Evolutionary conservation across 2,329 filamentous ascomycete genomes (phyloP), one percentile per base, ranked within the genome.

Genomic region (Ascochyta lentis): DNA sequence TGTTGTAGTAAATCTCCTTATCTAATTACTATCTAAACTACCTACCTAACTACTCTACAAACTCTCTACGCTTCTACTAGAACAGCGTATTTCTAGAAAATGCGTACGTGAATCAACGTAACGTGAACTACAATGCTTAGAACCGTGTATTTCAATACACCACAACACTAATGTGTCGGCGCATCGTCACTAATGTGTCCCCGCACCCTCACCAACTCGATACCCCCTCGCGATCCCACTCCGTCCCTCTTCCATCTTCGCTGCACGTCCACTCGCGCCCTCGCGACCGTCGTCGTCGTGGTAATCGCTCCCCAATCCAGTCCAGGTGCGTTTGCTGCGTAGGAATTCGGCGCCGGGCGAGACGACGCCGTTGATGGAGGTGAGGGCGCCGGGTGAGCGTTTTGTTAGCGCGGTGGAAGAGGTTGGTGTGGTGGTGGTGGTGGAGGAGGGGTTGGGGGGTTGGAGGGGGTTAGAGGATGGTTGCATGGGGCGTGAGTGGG

Each of bases 261-360:
- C 88, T 52, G 89, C 83, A 34, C 78, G 84, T 61, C 86, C 85
- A 49, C 84, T 81, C 15, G 78, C 79, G 35, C 78, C 84, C 60
- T 86, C 85, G 24, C 24, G 85, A 61, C 85, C 85, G 63, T 76
- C 77, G 55, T 83, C 81, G 61, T 76, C 78, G 57, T 83, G 81
- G 67, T 92, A 96, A 72, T 99, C 95, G 59, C 86, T 96, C 0
- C 95, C 95, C 23, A 99, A 77, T 0, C 95, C 95, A 69, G 89
- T 89, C 95, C 95, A 99, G 4, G 91, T 96, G 53, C 95, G 80
- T 67, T 93, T 86, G 3, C 89, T 90, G 29, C 89, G 85, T 60
- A 99, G 78, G 65, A 86, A 98, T 73, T 97, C 91, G 0, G 95
- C 95, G 0, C 92, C 95, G 0, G 95, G 95, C 41, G 94, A 98